Base-by-base conservation (phyloP, 2,329 filamentous ascomycete species). In the Diaporthe citrichinensis region DNA sequence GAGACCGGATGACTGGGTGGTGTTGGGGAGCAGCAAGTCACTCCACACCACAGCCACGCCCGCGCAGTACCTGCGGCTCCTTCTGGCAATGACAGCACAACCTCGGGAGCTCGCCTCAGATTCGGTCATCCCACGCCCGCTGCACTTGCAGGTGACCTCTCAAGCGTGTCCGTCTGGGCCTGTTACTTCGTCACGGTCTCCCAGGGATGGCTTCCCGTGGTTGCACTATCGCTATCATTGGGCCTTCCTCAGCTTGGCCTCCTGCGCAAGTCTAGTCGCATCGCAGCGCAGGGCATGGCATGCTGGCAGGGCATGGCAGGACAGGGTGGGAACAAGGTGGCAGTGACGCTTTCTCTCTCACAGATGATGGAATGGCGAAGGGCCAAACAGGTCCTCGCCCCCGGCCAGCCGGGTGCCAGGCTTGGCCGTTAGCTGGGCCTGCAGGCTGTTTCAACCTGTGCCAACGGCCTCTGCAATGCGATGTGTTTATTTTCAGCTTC, bases 51-150 rank as follows among this genome's bases (percentile, higher is more conserved):
- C 55, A 41, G 34, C 53, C 36, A 72, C 46, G 49, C 71, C 15
- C 6, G 46, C 49, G 25, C 20, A 49, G 46, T 51, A 73, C 71
- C 46, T 73, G 58, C 49, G 44, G 65, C 65, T 69, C 46, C 46
- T 31, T 51, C 46, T 69, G 65, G 46, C 65, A 69, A 31, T 25
- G 46, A 17, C 46, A 69, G 46, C 65, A 55, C 46, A 28, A 69
- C 65, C 65, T 69, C 65, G 65, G 65, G 65, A 51, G 49, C 65
- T 69, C 65, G 65, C 65, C 65, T 69, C 65, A 69, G 65, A 69
- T 39, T 72, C 34, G 34, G 39, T 53, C 58, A 61, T 72, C 57
- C 71, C 71, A 65, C 71, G 71, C 57, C 41, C 59, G 9, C 39
- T 25, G 20, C 65, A 15, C 15, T 14, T 69, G 69, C 71, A 59